These are phyloP conservation scores for Termitomyces sp. DNA, from an alignment of 768 basidiomycete species.

Conservation along the genomic window DNA sequence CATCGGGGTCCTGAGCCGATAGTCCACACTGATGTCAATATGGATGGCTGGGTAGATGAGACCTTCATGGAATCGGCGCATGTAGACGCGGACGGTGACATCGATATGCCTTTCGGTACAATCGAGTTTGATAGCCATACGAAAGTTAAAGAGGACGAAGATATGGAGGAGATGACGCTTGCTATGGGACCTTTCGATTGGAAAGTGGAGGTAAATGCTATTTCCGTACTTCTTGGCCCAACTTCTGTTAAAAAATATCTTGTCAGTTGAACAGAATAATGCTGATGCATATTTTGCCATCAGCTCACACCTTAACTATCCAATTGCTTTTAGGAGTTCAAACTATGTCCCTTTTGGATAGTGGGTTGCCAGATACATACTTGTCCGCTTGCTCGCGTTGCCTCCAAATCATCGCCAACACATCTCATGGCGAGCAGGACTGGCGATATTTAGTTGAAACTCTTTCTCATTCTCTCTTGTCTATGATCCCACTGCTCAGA, in stretches of 20 bases:
- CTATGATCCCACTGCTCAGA: constrained; percentile 36
- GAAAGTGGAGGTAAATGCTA: constrained; percentile 48
- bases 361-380: constrained; percentile 30
- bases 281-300: constrained; percentile 49
- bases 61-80: constrained; percentile 1
- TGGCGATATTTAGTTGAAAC: constrained; percentile 26
- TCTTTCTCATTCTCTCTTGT: constrained; percentile 34
- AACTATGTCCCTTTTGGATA: constrained; percentile 18
- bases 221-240: neutral
- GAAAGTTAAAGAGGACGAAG: constrained; percentile 1
- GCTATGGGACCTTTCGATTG: constrained; percentile 42
- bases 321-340: constrained; percentile 46
- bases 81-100: constrained; percentile 28
- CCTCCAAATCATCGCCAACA: constrained; percentile 41
- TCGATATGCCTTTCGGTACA: constrained; percentile 23
- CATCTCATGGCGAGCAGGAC: constrained; percentile 25
- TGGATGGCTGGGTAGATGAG: constrained; percentile 1
- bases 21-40: neutral
- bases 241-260: neutral
- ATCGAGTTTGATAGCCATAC: neutral
- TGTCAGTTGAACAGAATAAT: constrained; percentile 57
- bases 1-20: neutral
- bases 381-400: constrained; percentile 38
- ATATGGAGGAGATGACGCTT: constrained; percentile 24
- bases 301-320: constrained; percentile 40